These are phyloP conservation scores for Saccharata proteae DNA, from an alignment of 2,329 filamentous ascomycete genomes.

Conservation along the genomic window DNA sequence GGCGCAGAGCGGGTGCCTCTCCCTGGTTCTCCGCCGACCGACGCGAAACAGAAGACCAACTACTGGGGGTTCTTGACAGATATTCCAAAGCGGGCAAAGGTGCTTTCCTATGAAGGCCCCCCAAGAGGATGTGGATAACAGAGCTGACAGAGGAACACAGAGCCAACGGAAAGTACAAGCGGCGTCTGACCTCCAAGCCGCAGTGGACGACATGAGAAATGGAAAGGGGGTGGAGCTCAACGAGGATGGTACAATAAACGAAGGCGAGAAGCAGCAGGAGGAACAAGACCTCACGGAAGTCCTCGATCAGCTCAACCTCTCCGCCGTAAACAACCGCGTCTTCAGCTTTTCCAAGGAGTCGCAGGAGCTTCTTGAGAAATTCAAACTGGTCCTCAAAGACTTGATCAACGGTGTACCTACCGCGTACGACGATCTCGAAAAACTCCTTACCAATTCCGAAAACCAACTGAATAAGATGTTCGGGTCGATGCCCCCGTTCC, in stretches of 20 bases:
- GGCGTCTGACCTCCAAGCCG: slow-evolving; percentile 21
- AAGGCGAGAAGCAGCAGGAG: slow-evolving; percentile 39
- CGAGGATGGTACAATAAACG: slow-evolving; percentile 20
- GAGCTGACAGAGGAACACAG: background rate
- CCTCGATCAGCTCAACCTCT: slow-evolving; percentile 73
- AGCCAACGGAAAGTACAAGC: slow-evolving; percentile 24
- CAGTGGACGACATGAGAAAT: slow-evolving; percentile 20
- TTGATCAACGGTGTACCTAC: slow-evolving; percentile 86
- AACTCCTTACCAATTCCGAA: slow-evolving; percentile 51
- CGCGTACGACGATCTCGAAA: slow-evolving; percentile 79
- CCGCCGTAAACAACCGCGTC: slow-evolving; percentile 72
- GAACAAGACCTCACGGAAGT: slow-evolving; percentile 64
- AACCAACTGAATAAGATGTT: slow-evolving; percentile 52
- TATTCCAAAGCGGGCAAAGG: slow-evolving; percentile 8
- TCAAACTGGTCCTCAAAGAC: slow-evolving; percentile 86
- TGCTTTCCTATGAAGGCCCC: too few species aligned
- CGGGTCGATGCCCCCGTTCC: slow-evolving; percentile 56
- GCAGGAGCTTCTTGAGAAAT: slow-evolving; percentile 66
- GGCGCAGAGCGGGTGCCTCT: slow-evolving; percentile 37
- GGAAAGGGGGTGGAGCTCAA: slow-evolving; percentile 15
- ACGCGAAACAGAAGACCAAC: slow-evolving; percentile 20
- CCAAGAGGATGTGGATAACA: background rate
- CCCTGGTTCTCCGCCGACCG: slow-evolving; percentile 34
- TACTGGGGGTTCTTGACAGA: slow-evolving; percentile 7
- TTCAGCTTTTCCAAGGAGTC: slow-evolving; percentile 78